Conservation (phyloP, 2,329 filamentous ascomycete species). For the Neophaeococcomyces mojaviensis region DNA sequence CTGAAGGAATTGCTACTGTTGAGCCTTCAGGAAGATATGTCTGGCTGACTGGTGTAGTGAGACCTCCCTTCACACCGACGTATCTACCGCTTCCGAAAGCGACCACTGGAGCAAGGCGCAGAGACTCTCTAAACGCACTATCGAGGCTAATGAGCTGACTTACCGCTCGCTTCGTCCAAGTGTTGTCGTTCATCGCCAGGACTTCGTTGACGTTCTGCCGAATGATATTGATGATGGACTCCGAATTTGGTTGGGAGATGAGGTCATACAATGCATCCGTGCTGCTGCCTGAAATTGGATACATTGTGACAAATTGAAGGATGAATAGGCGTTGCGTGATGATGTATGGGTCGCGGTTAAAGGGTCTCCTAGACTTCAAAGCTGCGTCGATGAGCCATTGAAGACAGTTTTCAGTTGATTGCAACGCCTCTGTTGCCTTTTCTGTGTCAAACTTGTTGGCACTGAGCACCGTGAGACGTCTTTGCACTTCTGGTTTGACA, state of each 20-base stretch:
- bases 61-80: slow-evolving; percentile 24
- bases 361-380: neutral
- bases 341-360: neutral
- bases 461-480: neutral
- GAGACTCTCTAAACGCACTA: slow-evolving; percentile 37
- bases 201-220: slow-evolving; percentile 30
- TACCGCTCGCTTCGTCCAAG: slow-evolving; percentile 32
- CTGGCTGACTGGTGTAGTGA: slow-evolving; percentile 32
- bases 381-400: slow-evolving; percentile 1
- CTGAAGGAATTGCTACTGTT: slow-evolving; percentile 38
- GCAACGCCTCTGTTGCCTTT: neutral
- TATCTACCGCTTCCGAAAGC: slow-evolving; percentile 25
- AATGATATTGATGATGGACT: slow-evolving; percentile 20
- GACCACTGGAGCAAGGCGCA: slow-evolving; percentile 35
- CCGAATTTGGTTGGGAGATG: neutral
- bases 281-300: neutral
- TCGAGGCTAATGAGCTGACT: slow-evolving; percentile 34
- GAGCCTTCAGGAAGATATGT: slow-evolving; percentile 39
- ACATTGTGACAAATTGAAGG: neutral
- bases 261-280: neutral
- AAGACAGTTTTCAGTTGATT: neutral
- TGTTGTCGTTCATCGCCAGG: slow-evolving; percentile 21
- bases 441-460: neutral
- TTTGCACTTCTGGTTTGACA: neutral
- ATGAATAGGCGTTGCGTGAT: neutral